These are phyloP conservation scores for Buxus sempervirens DNA, from an alignment of 164 flowering plant genomes.

Conservation along the genomic window DNA sequence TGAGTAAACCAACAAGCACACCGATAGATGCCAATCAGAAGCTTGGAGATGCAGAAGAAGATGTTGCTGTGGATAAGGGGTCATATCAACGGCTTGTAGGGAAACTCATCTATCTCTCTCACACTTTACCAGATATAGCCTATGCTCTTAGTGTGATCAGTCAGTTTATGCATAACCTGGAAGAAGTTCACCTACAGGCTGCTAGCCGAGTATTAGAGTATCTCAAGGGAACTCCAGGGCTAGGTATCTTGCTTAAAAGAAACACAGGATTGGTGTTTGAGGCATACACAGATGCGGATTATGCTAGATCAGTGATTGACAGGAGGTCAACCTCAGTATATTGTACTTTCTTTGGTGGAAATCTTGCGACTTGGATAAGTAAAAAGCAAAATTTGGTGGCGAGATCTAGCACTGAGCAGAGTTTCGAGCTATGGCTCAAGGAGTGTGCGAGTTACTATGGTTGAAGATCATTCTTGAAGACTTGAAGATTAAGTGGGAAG, in stretches of 20 bases:
- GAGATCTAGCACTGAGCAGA: background rate
- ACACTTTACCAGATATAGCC: slow-evolving; percentile 1
- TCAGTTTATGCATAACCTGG: slow-evolving; percentile 10
- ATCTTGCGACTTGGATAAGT: background rate
- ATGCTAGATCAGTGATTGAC: background rate
- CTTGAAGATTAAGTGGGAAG: background rate
- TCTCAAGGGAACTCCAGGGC: slow-evolving; percentile 3
- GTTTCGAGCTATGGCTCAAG: background rate
- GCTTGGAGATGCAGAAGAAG: background rate
- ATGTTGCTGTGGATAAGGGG: background rate
- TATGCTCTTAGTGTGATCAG: slow-evolving; percentile 3
- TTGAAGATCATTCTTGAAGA: background rate
- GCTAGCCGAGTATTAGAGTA: slow-evolving; percentile 1
- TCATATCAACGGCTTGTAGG: background rate
- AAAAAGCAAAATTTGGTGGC: slow-evolving; percentile 1
- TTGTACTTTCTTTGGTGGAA: background rate
- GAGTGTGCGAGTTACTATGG: background rate
- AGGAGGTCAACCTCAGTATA: background rate
- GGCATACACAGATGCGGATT: slow-evolving; percentile 3
- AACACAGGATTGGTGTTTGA: background rate
- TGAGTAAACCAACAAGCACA: slow-evolving; percentile 5
- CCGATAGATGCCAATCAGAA: background rate
- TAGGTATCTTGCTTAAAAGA: slow-evolving; percentile 10
- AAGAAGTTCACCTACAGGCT: background rate
- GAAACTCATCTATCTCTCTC: slow-evolving; percentile 11